Percentiles rank a stretch among this genome's conserved stretches.
Evolutionary conservation across 2,329 filamentous ascomycete genomes (phyloP).

Genomic region (Venturia nashicola): DNA sequence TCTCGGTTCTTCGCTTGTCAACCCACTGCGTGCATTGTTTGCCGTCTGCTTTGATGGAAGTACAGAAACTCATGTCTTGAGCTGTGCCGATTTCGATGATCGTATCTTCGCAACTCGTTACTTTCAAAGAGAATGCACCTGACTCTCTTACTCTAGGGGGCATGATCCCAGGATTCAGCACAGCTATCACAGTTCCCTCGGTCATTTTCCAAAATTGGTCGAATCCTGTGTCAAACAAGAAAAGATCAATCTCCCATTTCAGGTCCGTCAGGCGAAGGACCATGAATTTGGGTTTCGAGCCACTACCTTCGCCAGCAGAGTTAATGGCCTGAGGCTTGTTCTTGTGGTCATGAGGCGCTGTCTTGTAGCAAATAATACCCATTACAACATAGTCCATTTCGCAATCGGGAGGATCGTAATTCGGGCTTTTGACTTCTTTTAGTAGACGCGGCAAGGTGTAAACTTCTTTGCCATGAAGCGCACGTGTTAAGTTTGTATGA

Average conservation of each 20-base stretch:
- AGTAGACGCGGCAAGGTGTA: slow-evolving; percentile 72
- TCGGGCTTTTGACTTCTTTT: slow-evolving; percentile 66
- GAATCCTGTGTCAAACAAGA: slow-evolving; percentile 83
- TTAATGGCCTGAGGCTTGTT: slow-evolving; percentile 30
- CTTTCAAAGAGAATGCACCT: slow-evolving; percentile 71
- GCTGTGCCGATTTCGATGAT: slow-evolving; percentile 80
- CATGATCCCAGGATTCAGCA: slow-evolving; percentile 86
- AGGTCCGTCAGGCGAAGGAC: slow-evolving; percentile 78
- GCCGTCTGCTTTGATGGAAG: slow-evolving; percentile 73
- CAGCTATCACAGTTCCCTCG: slow-evolving; percentile 79
- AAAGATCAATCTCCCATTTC: slow-evolving; percentile 82
- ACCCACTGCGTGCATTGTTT: slow-evolving; percentile 72
- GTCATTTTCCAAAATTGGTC: slow-evolving; percentile 89
- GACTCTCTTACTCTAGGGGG: slow-evolving; percentile 69
- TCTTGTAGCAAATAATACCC: slow-evolving; percentile 79
- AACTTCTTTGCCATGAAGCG: slow-evolving; percentile 63
- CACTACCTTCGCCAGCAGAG: slow-evolving; percentile 33
- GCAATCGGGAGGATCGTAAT: slow-evolving; percentile 67
- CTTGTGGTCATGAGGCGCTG: slow-evolving; percentile 57
- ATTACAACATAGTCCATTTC: slow-evolving; percentile 79
- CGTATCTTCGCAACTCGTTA: slow-evolving; percentile 77
- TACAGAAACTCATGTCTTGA: slow-evolving; percentile 80
- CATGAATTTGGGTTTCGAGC: slow-evolving; percentile 74
- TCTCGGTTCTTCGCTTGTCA: slow-evolving; percentile 75
- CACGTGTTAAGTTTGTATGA: slow-evolving; percentile 66